Evolutionary conservation across 2,329 filamentous ascomycete species (phyloP).

Genomic region (Tolypocladium ovalisporum): DNA sequence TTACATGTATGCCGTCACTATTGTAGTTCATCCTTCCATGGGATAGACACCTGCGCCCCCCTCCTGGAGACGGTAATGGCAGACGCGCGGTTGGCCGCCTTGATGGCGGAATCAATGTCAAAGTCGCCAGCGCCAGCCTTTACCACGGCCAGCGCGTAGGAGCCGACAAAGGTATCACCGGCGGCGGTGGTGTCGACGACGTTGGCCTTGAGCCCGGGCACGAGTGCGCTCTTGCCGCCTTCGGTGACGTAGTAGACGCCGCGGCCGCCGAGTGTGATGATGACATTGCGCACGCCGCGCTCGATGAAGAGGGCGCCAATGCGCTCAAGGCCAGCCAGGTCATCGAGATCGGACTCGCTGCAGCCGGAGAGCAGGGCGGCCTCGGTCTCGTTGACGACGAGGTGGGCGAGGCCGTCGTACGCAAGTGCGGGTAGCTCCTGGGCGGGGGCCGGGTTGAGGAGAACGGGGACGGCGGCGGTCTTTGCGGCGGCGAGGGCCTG

Average conservation of each 20-base stretch:
- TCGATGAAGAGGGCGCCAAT: constrained; percentile 52
- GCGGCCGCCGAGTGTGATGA: constrained; percentile 74
- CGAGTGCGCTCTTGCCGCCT: constrained; percentile 29
- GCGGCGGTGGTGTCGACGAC: constrained; percentile 93
- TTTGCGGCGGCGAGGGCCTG: constrained; percentile 44
- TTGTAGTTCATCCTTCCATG: constrained; percentile 31
- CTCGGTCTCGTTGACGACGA: constrained; percentile 88
- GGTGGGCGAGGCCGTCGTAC: constrained; percentile 59
- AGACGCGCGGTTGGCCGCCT: constrained; percentile 40
- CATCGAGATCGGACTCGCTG: constrained; percentile 36
- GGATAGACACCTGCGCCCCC: constrained; percentile 32
- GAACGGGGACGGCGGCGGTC: constrained; percentile 42
- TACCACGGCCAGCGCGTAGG: constrained; percentile 67
- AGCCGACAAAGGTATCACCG: constrained; percentile 88
- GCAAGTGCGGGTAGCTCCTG: constrained; percentile 53
- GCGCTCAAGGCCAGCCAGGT: constrained; percentile 28
- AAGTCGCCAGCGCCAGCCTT: constrained; percentile 26
- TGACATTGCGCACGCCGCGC: constrained; percentile 62
- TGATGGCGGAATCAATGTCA: constrained; percentile 44
- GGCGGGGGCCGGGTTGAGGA: constrained; percentile 81
- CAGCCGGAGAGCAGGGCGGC: constrained; percentile 59
- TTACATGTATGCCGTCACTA: constrained; percentile 8
- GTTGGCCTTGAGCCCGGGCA: constrained; percentile 55
- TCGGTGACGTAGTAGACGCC: constrained; percentile 59
- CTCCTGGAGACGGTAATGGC: constrained; percentile 30